Conservation (phyloP, 305 asterid genomes). For the Nicotiana rustica region DNA sequence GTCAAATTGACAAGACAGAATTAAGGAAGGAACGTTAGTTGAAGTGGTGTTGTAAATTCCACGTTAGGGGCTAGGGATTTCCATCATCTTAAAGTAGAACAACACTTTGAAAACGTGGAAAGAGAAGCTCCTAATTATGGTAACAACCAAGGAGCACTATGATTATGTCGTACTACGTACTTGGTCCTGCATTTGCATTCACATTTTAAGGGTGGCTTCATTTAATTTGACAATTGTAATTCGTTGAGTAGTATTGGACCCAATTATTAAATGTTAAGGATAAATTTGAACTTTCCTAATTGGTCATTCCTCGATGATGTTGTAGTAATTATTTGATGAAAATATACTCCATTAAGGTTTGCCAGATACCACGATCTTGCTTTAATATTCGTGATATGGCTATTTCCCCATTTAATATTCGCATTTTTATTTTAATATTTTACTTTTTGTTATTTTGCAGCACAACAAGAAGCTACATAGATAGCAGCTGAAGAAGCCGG, state of each 20-base stretch:
- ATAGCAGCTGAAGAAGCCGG: too few relatives aligned
- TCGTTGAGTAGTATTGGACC: background rate
- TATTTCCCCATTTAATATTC: too few relatives aligned
- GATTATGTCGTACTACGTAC: background rate
- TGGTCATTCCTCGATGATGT: too few relatives aligned
- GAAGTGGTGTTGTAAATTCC: background rate
- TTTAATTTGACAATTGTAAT: background rate
- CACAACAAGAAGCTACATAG: too few relatives aligned
- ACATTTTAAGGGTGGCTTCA: background rate
- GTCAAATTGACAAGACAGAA: conserved; percentile 15
- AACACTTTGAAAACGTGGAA: conserved; percentile 27
- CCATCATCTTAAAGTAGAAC: background rate
- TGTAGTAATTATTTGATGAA: too few relatives aligned
- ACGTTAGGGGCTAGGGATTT: background rate
- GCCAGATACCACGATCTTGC: too few relatives aligned
- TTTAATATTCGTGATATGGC: too few relatives aligned
- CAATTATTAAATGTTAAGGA: too few relatives aligned
- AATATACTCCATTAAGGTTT: too few relatives aligned
- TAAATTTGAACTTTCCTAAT: too few relatives aligned
- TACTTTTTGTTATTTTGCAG: too few relatives aligned
- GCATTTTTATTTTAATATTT: too few relatives aligned
- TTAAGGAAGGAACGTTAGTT: background rate
- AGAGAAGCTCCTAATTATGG: background rate
- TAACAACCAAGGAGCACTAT: background rate
- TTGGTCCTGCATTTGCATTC: background rate